Conservation (phyloP, 345 rosid genomes). For the Citrus trifoliata region DNA sequence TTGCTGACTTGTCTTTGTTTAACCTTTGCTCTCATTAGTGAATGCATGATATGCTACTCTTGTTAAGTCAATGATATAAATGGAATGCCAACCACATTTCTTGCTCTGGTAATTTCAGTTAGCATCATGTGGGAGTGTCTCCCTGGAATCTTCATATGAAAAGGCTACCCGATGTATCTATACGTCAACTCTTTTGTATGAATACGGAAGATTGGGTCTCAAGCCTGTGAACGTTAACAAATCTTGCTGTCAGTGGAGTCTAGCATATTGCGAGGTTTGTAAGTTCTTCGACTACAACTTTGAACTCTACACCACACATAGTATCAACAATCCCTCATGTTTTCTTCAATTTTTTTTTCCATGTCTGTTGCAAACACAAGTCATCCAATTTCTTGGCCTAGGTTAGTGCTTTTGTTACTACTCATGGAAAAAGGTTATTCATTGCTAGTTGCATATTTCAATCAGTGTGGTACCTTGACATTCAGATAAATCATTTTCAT, state of each 20-base stretch:
- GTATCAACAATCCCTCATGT: neutral
- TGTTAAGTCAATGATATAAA: neutral
- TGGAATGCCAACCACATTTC: neutral
- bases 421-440: neutral
- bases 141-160: conserved; percentile 53
- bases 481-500: neutral
- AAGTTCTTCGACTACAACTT: neutral
- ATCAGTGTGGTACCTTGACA: neutral
- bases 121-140: conserved; percentile 47
- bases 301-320: neutral
- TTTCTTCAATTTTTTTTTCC: neutral
- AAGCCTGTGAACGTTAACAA: conserved; percentile 20
- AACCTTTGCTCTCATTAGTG: neutral
- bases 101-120: conserved; percentile 24
- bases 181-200: conserved; percentile 48
- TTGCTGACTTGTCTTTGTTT: neutral
- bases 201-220: conserved; percentile 33
- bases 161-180: conserved; percentile 48
- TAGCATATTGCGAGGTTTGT: conserved; percentile 47
- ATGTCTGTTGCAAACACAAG: neutral
- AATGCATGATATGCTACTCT: neutral
- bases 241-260: conserved; percentile 42
- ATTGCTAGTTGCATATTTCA: neutral
- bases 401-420: neutral
- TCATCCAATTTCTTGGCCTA: neutral